Evolutionary conservation across 177 flowering plant genomes (phyloP).

Genomic region (Vitis hybrid): DNA sequence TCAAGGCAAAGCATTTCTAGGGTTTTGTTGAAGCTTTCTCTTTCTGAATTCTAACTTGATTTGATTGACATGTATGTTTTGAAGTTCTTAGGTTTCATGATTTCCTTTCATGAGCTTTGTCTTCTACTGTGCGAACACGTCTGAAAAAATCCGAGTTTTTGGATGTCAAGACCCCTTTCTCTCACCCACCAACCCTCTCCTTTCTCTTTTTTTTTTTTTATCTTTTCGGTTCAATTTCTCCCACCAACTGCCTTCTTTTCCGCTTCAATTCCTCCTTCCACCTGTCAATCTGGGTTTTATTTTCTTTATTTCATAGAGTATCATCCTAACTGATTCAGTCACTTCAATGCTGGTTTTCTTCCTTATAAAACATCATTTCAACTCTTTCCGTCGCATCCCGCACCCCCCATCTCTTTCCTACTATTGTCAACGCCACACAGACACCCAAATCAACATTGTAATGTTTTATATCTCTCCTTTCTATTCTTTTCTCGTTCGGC

Average conservation of each 20-base stretch:
- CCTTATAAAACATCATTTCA: conserved; percentile 23
- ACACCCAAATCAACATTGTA: too few relatives aligned
- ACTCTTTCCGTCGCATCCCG: not conserved
- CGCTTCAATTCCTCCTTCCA: not conserved
- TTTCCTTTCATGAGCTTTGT: conserved; percentile 30
- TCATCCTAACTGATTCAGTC: conserved; percentile 40
- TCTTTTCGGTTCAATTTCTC: not conserved
- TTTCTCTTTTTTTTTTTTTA: not conserved
- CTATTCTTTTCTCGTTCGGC: not conserved
- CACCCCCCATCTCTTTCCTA: conserved; percentile 10
- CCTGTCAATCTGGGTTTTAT: conserved; percentile 26
- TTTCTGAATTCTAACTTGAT: conserved; percentile 21
- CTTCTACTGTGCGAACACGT: conserved; percentile 31
- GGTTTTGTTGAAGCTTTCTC: conserved; percentile 1
- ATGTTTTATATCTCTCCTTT: not conserved
- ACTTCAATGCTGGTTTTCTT: conserved; percentile 21
- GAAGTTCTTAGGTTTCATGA: conserved; percentile 12
- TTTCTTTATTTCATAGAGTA: not conserved
- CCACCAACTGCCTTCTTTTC: not conserved
- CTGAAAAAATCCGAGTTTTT: too few relatives aligned
- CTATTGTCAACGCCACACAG: not conserved
- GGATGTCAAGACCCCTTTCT: too few relatives aligned
- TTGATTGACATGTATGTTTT: conserved; percentile 39
- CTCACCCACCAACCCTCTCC: too few relatives aligned
- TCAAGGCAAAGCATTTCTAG: conserved; percentile 8